phyloP scores from a whole-genome alignment of 768 basidiomycete species.

The Tremella yokohamensis region DNA sequence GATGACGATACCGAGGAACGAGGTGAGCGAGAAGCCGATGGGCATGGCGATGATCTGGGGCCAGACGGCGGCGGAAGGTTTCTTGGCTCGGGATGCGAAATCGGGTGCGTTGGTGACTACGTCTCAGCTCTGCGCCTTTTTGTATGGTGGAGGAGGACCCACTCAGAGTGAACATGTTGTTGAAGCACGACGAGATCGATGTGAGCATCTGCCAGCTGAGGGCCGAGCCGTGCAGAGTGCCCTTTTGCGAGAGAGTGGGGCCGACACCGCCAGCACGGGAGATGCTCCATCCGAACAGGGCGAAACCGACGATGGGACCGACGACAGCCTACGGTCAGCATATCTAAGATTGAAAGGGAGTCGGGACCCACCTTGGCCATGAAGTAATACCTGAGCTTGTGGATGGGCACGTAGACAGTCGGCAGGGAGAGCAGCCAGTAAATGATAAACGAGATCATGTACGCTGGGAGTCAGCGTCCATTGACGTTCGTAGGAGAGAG shows the following conservation, averaged over 20 bases:
- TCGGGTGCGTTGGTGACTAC: conserved; percentile 41
- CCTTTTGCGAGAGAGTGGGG: conserved; percentile 66
- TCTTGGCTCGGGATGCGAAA: conserved; percentile 40
- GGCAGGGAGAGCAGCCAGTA: conserved; percentile 80
- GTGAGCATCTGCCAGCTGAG: conserved; percentile 61
- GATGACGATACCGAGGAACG: conserved; percentile 77
- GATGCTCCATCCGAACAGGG: conserved; percentile 63
- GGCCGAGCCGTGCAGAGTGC: conserved; percentile 63
- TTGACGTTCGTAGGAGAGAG: background rate
- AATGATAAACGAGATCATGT: conserved; percentile 68
- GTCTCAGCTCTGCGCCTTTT: conserved; percentile 1
- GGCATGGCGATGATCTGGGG: conserved; percentile 63
- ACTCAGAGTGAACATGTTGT: conserved; percentile 72
- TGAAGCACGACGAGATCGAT: conserved; percentile 62
- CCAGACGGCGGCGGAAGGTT: conserved; percentile 38
- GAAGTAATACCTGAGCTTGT: conserved; percentile 65
- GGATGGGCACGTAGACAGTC: conserved; percentile 76
- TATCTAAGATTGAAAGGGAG: no score
- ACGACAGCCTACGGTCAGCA: conserved; percentile 57
- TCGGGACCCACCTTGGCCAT: conserved; percentile 59
- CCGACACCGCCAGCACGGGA: conserved; percentile 73
- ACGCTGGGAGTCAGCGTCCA: conserved; percentile 13
- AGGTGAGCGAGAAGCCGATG: conserved; percentile 67
- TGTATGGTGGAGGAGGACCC: conserved; percentile 21
- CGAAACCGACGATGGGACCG: conserved; percentile 43